These are phyloP conservation scores for Torulaspora indica DNA, from an alignment of 805 yeast genomes.

Conservation along the genomic window DNA sequence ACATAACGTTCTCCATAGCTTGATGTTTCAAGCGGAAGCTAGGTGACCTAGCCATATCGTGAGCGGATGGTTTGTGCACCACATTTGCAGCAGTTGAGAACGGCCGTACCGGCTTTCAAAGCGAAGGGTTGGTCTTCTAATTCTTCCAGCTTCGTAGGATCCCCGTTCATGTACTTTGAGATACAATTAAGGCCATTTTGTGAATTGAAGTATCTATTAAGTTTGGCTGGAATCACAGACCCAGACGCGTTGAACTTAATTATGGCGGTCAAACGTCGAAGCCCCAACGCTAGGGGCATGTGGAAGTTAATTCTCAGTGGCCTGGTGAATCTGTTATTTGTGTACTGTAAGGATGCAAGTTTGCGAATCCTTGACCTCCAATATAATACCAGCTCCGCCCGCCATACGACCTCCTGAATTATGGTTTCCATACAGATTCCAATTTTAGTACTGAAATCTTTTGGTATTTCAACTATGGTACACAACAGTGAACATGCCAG, in stretches of 20 bases:
- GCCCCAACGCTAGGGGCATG: slow-evolving; percentile 24
- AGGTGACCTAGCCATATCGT: slow-evolving; percentile 19
- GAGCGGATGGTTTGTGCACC: slow-evolving; percentile 11
- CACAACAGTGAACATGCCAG: slow-evolving; percentile 20
- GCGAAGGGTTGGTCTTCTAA: slow-evolving; percentile 33
- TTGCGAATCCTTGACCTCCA: slow-evolving; percentile 47
- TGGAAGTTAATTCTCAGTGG: slow-evolving; percentile 39
- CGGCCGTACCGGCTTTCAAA: slow-evolving; percentile 32
- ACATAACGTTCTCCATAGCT: slow-evolving; percentile 40
- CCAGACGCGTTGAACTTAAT: slow-evolving; percentile 31
- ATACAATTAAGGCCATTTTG: slow-evolving; percentile 27
- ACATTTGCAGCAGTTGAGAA: slow-evolving; percentile 25
- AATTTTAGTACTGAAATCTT: slow-evolving; percentile 29
- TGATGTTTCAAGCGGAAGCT: slow-evolving; percentile 39
- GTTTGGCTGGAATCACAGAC: slow-evolving; percentile 27
- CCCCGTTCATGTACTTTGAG: slow-evolving; percentile 18
- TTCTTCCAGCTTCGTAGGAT: slow-evolving; percentile 20
- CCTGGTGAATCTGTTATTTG: slow-evolving; percentile 36
- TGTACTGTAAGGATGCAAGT: slow-evolving; percentile 44
- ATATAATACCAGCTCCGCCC: slow-evolving; percentile 39
- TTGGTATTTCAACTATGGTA: slow-evolving; percentile 29
- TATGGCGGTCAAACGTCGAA: slow-evolving; percentile 37
- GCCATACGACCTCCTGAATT: too few relatives aligned
- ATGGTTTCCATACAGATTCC: slow-evolving; percentile 41
- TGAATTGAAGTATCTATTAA: slow-evolving; percentile 24